These are phyloP conservation scores for Physcomitrium patens DNA, from an alignment of 225 moss, liverwort and hornwort species.

Conservation along the genomic window DNA sequence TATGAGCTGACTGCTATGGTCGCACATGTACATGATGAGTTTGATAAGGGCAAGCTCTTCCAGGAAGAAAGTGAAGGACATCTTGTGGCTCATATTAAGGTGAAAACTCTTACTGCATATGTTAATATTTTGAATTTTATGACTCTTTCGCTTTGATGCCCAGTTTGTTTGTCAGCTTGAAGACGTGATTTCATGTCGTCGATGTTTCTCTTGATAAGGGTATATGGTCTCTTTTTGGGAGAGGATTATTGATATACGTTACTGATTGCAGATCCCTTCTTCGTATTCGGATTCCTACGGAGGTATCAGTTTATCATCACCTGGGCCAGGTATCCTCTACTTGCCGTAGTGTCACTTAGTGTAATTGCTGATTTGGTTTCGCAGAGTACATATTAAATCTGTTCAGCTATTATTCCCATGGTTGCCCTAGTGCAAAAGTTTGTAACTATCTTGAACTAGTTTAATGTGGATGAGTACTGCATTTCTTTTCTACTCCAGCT, in stretches of 20 bases:
- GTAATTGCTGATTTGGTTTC: conserved; percentile 6
- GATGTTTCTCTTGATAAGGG: conserved; percentile 19
- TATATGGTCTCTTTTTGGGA: conserved; percentile 7
- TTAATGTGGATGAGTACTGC: background rate
- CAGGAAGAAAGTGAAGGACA: conserved; percentile 68
- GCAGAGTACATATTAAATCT: background rate
- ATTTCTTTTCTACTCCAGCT: conserved; percentile 1
- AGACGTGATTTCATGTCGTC: conserved; percentile 2
- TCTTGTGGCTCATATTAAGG: conserved; percentile 75
- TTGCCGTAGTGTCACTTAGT: background rate
- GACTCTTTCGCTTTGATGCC: background rate
- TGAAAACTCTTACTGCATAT: conserved; percentile 19
- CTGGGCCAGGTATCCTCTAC: conserved; percentile 50
- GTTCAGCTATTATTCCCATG: conserved; percentile 4
- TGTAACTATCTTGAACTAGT: conserved; percentile 15
- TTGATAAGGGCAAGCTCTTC: conserved; percentile 47
- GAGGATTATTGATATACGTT: conserved; percentile 26
- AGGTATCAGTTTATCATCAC: conserved; percentile 50
- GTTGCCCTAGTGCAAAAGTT: conserved; percentile 2
- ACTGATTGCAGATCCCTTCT: conserved; percentile 50
- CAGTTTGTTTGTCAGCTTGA: conserved; percentile 18
- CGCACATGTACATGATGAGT: conserved; percentile 61
- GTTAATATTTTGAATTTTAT: background rate
- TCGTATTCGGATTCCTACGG: conserved; percentile 49
- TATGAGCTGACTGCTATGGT: conserved; percentile 74